Evolutionary conservation across 2,329 filamentous ascomycete genomes (phyloP), one percentile per base, ranked within the genome.

Genomic region (Sporothrix phasma): DNA sequence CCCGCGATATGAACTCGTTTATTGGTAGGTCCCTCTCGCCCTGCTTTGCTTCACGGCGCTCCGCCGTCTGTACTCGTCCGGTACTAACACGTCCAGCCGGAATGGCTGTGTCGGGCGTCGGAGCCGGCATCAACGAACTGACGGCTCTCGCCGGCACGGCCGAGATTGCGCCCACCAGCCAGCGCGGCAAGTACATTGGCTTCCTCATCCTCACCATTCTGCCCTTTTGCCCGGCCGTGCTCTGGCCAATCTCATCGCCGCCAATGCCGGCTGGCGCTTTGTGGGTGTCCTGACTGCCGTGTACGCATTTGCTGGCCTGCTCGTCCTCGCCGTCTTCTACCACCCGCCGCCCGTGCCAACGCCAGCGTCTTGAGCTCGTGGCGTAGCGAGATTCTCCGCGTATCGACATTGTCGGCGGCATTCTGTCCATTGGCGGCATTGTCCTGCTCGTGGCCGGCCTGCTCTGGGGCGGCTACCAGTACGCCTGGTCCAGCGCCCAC

Each of bases 111-210:
- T 80, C 85, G 10, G 87, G 87, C 1, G 76, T 84, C 5, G 87
- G 86, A 39, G 85, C 86, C 11, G 87, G 87, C 15, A 80, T 89
- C 66, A 86, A 85, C 68, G 86, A 89, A 72, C 76, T 89, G 39
- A 89, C 85, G 5, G 85, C 87, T 4, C 76, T 90, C 8, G 85
- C 87, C 31, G 87, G 81, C 39, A 87, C 86, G 1, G 84, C 85
- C 2, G 87, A 90, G 71, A 78, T 89, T 66, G 87, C 85, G 0
- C 87, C 87, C 1, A 83, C 83, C 22, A 77, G 81, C 19, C 83
- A 88, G 72, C 81, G 87, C 56, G 86, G 84, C 34, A 80, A 80
- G 70, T 88, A 88, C 69, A 81, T 88, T 26, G 81, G 82, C 13
- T 72, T 79, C 0, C 74, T 88, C 15, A 80, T 87, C 53, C 79